Evolutionary conservation across 208 protist genomes (phyloP).

Genomic region (Crithidia sp.): DNA sequence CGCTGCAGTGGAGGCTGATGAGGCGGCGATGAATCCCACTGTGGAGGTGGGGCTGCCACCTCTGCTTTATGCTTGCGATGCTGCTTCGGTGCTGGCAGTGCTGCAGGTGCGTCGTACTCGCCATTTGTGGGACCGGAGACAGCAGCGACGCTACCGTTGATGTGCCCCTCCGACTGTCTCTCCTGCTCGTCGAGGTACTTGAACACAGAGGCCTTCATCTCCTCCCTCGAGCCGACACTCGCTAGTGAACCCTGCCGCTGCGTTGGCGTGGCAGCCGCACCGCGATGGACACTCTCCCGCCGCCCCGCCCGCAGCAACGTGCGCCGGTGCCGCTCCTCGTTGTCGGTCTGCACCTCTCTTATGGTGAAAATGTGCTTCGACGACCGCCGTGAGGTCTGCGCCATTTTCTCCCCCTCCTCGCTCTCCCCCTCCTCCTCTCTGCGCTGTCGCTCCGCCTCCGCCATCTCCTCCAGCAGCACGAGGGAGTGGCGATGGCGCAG

Average conservation of each 20-base stretch:
- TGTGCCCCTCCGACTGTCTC: not conserved
- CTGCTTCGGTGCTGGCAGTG: slow-evolving; percentile 14
- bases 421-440: slow-evolving; percentile 5
- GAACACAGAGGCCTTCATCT: slow-evolving; percentile 11
- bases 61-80: not conserved
- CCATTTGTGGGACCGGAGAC: not conserved
- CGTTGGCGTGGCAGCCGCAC: slow-evolving; percentile 1
- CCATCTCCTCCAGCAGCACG: slow-evolving; percentile 19
- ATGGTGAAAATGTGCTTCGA: not conserved
- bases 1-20: too few species aligned
- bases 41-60: not conserved
- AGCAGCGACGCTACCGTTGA: not conserved
- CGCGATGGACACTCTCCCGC: too few species aligned
- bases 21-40: too few species aligned
- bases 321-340: slow-evolving; percentile 10
- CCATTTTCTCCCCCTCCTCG: slow-evolving; percentile 5
- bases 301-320: not conserved
- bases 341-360: not conserved
- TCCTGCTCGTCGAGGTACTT: slow-evolving; percentile 7
- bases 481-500: slow-evolving; percentile 21
- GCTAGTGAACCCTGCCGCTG: not conserved
- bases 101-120: slow-evolving; percentile 2
- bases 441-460: not conserved
- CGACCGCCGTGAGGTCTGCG: not conserved
- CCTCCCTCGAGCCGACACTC: not conserved